Conservation (phyloP, 2,329 filamentous ascomycete genomes). For the Calonectria montana region DNA sequence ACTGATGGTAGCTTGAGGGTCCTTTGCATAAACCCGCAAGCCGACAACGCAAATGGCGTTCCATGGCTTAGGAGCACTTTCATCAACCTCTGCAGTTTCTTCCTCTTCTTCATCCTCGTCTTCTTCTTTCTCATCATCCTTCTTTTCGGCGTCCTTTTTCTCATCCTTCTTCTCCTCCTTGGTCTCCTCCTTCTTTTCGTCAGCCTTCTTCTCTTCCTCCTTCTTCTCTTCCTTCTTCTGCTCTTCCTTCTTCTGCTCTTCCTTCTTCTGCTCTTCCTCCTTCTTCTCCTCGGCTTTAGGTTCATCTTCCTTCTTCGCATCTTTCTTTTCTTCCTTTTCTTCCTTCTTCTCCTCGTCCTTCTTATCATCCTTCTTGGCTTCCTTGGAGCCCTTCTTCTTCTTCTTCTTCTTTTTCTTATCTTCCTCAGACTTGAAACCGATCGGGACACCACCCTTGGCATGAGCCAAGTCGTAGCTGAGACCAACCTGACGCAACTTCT, state of each 20-base stretch:
- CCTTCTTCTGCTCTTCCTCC: neutral
- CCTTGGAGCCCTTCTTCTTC: conserved; percentile 40
- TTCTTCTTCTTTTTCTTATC: conserved; percentile 57
- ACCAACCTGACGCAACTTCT: conserved; percentile 72
- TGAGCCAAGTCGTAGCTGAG: conserved; percentile 71
- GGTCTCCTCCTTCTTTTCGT: neutral
- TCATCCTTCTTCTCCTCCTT: neutral
- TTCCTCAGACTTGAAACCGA: neutral
- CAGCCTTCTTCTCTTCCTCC: neutral
- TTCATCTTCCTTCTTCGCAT: conserved; percentile 6
- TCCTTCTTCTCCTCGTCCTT: conserved; percentile 17
- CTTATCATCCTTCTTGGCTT: conserved; percentile 39
- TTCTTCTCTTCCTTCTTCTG: neutral
- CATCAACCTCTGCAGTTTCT: neutral
- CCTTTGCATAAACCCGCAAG: neutral
- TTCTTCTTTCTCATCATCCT: neutral
- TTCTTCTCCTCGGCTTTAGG: conserved; percentile 12
- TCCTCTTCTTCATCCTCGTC: neutral
- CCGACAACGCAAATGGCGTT: neutral
- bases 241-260: neutral
- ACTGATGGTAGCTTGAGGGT: neutral
- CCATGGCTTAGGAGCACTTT: neutral
- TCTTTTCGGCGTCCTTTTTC: neutral
- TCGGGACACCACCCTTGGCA: conserved; percentile 64
- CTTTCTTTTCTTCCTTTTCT: conserved; percentile 25